phyloP scores from a whole-genome alignment of 306 rosid genomes.

The Cyamopsis tetragonoloba region DNA sequence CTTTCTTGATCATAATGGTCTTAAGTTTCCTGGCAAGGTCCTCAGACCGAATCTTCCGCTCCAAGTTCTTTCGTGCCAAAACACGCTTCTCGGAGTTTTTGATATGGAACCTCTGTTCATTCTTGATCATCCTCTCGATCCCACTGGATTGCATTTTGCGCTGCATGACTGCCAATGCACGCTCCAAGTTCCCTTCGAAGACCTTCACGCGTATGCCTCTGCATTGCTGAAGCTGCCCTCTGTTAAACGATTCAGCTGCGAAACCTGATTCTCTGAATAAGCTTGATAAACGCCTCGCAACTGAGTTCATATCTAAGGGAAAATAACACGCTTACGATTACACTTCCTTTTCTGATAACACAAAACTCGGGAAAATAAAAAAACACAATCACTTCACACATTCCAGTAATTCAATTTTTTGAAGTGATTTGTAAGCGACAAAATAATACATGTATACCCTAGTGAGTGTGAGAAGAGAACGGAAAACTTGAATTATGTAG shows the following conservation, averaged over 20 bases:
- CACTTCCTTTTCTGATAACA: neutral
- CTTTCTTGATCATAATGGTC: conserved; percentile 73
- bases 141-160: conserved; percentile 83
- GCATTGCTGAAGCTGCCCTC: conserved; percentile 53
- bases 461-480: no score
- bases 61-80: conserved; percentile 62
- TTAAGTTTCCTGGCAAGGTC: conserved; percentile 78
- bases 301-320: conserved; percentile 52
- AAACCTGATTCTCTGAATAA: conserved; percentile 35
- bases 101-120: conserved; percentile 58
- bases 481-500: no score
- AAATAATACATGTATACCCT: no score
- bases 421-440: no score
- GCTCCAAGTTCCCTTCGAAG: conserved; percentile 57
- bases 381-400: no score
- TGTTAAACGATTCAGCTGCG: conserved; percentile 23
- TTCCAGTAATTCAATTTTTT: no score
- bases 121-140: conserved; percentile 76
- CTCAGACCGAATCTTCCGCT: conserved; percentile 56
- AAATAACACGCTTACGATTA: neutral
- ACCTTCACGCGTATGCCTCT: conserved; percentile 83
- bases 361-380: neutral
- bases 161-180: conserved; percentile 59
- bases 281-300: conserved; percentile 37
- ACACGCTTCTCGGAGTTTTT: conserved; percentile 92